Percentiles rank a stretch among this genome's conserved stretches.
Conservation (phyloP, 192 early-diverging fungal genomes). For the Geranomyces variabilis region DNA sequence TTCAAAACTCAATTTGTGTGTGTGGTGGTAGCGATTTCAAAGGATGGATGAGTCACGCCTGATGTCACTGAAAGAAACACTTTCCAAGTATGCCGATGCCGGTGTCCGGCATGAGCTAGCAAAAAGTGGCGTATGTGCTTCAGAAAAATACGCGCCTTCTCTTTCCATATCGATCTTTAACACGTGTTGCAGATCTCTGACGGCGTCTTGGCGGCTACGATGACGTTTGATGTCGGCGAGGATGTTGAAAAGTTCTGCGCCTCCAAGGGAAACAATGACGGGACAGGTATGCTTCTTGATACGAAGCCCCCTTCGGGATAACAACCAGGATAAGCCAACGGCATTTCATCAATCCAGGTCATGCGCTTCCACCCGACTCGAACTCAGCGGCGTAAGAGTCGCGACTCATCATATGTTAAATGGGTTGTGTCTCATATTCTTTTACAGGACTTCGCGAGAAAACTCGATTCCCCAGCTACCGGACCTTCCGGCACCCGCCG, state of each 20-base stretch:
- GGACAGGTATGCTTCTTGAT: neutral
- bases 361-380: no score
- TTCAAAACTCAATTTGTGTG: neutral
- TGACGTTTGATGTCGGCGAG: slow-evolving; percentile 32
- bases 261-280: slow-evolving; percentile 27
- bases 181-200: slow-evolving; percentile 29
- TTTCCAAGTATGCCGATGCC: slow-evolving; percentile 33
- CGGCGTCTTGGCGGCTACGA: slow-evolving; percentile 28
- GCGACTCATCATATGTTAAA: neutral
- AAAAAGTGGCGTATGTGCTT: slow-evolving; percentile 10
- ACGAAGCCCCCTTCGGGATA: no score
- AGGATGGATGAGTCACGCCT: slow-evolving; percentile 40
- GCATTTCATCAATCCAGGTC: no score
- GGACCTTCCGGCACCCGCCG: neutral
- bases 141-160: neutral
- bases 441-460: neutral
- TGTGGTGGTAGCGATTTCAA: slow-evolving; percentile 41
- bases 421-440: neutral
- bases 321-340: no score
- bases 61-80: slow-evolving; percentile 20
- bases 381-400: slow-evolving; percentile 18
- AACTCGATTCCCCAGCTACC: neutral
- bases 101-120: slow-evolving; percentile 24
- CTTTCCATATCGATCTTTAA: no score
- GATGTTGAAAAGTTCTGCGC: slow-evolving; percentile 35